Percentiles rank a stretch among this genome's conserved stretches.
These are phyloP conservation scores for Ananas comosus DNA, from an alignment of 176 grass and related monocot genomes.

Conservation along the genomic window DNA sequence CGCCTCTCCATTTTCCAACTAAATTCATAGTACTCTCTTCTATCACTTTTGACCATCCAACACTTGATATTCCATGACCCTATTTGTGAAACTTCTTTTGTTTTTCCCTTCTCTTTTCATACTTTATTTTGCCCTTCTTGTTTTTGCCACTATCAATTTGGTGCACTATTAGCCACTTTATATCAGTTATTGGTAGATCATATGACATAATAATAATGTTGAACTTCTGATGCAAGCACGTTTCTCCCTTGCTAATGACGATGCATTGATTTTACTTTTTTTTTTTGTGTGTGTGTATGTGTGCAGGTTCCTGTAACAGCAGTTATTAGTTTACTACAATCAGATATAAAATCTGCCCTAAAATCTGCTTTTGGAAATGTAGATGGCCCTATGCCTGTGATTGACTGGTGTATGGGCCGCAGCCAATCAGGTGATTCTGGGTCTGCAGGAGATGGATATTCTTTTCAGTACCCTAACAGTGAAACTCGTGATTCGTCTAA, in stretches of 20 bases:
- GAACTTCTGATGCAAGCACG: not conserved
- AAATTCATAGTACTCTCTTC: not conserved
- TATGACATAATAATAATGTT: not conserved
- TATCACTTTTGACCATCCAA: not conserved
- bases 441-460: conserved; percentile 43
- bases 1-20: no score
- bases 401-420: conserved; percentile 93
- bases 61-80: no score
- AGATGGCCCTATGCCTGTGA: conserved; percentile 80
- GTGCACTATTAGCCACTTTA: not conserved
- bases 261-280: not conserved
- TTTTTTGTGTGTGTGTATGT: conserved; percentile 12
- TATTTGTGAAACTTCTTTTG: no score
- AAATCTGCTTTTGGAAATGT: conserved; percentile 82
- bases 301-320: conserved; percentile 73
- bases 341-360: conserved; percentile 80
- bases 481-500: conserved; percentile 55
- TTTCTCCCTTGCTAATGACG: not conserved
- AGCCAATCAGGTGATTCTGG: conserved; percentile 37
- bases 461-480: conserved; percentile 47
- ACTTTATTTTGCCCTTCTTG: not conserved
- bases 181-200: not conserved
- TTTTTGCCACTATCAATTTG: not conserved
- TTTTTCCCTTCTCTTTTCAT: no score
- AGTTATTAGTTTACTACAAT: conserved; percentile 79